These are phyloP conservation scores for Trypanosoma caninum DNA, from an alignment of 208 protist genomes.

Conservation along the genomic window DNA sequence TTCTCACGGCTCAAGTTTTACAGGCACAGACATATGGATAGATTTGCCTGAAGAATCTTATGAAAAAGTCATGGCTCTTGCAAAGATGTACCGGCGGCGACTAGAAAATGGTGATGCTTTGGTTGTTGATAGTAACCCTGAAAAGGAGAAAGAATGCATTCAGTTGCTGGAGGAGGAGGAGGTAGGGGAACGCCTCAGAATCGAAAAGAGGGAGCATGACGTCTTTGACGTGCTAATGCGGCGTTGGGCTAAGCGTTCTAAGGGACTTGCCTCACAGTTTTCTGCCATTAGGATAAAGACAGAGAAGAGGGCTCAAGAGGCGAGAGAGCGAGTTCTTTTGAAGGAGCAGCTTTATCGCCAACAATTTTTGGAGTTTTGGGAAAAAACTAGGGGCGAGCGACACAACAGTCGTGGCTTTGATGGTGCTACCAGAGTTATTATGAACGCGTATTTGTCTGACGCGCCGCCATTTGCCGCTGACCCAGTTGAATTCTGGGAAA, in stretches of 20 bases:
- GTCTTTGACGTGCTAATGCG: neutral
- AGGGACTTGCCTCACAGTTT: conserved; percentile 1
- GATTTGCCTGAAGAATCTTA: conserved; percentile 16
- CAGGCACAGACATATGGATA: neutral
- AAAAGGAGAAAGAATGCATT: neutral
- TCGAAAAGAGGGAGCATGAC: conserved; percentile 12
- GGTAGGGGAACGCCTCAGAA: neutral
- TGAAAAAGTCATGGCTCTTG: conserved; percentile 11
- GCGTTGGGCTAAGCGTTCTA: conserved; percentile 2
- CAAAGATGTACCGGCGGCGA: conserved; percentile 8
- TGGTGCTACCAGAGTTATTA: conserved; percentile 5
- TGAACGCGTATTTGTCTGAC: conserved; percentile 13
- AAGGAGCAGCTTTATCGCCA: conserved; percentile 23
- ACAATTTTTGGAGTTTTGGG: conserved; percentile 21
- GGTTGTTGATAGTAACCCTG: neutral
- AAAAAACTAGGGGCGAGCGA: conserved; percentile 2
- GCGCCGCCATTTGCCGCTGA: conserved; percentile 22
- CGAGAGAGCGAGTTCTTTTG: neutral
- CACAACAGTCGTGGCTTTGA: neutral
- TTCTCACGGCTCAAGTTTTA: neutral
- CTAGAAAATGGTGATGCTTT: neutral
- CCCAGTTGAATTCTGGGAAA: conserved; percentile 23
- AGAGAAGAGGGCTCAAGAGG: neutral
- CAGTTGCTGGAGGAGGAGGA: conserved; percentile 4
- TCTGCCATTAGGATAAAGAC: neutral